phyloP scores from a whole-genome alignment of 2,329 filamentous ascomycete genomes.

The Xylariaceae sp. region DNA sequence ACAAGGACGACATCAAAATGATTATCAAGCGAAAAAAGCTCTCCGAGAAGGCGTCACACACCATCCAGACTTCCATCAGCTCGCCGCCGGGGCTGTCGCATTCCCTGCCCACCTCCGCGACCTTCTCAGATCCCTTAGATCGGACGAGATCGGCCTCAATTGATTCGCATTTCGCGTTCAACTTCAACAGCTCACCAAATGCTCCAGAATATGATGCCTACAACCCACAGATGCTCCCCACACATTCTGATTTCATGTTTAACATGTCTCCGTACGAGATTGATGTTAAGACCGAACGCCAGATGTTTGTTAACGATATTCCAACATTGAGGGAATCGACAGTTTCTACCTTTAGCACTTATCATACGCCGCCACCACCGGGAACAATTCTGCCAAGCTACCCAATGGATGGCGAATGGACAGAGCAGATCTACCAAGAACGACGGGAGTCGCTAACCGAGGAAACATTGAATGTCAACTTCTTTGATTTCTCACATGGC shows the following conservation, averaged over 20 bases:
- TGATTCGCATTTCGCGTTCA: constrained; percentile 81
- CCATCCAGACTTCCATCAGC: constrained; percentile 62
- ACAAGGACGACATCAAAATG: constrained; percentile 96
- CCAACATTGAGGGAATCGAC: constrained; percentile 86
- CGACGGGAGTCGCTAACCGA: constrained; percentile 71
- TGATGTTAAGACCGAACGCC: constrained; percentile 93
- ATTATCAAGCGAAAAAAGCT: constrained; percentile 98
- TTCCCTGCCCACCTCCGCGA: constrained; percentile 81
- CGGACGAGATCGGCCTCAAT: constrained; percentile 78
- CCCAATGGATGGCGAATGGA: constrained; percentile 70
- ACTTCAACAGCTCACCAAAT: constrained; percentile 69
- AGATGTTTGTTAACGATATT: constrained; percentile 92
- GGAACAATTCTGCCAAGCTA: constrained; percentile 70
- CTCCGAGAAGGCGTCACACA: constrained; percentile 77
- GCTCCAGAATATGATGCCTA: constrained; percentile 65
- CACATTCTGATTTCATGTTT: constrained; percentile 62
- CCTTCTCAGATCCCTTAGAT: constrained; percentile 76
- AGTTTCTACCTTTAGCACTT: constrained; percentile 92
- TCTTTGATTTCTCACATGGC: constrained; percentile 81
- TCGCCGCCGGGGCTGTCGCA: constrained; percentile 82
- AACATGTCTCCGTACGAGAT: constrained; percentile 82
- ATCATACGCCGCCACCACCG: constrained; percentile 76
- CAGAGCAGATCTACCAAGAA: constrained; percentile 72
- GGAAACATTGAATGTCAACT: constrained; percentile 74
- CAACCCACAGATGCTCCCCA: constrained; percentile 65